Evolutionary conservation across 2,329 filamentous ascomycete species (phyloP), one percentile per base, ranked within the genome.

Genomic region (Colletotrichum destructivum): DNA sequence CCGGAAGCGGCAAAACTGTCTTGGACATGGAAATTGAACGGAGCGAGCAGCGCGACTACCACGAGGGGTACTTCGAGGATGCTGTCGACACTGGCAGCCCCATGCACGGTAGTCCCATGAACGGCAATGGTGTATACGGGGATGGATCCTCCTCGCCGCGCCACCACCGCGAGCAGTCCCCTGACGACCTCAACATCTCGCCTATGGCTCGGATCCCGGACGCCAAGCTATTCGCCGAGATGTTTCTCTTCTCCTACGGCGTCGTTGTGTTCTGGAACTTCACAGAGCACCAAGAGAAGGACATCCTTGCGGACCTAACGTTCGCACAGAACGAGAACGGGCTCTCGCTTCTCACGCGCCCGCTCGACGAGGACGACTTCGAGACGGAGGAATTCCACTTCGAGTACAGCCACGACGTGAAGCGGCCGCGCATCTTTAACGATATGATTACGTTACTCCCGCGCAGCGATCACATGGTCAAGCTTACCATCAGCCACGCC

Each of bases 181-280:
- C 80, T 62, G 79, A 79, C n/a, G 82, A 82, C 49, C 82, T 85
- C 74, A 84, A 84, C 54, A 76, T 85, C 69, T 86, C 87, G 78
- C 83, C 89, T 31, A 83, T 88, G 74, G 87, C 89, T 79, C 88
- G 89, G 38, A 87, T 94, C 0, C 89, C 93, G 7, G 90, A 94
- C 78, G 90, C 92, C 46, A 91, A 96, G 78, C 88, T 91, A 67
- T 94, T 97, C 79, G 96, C 94, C 52, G 96, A 99, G 83, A 94
- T 98, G 90, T 98, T 98, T 79, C 92, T 99, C 76, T 98, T 97
- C 81, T 96, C 94, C 18, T 99, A 99, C 79, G 96, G 96, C 23
- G 96, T 99, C 0, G 96, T 96, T 0, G 96, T 99, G 6, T 98
- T 99, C 80, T 99, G 96, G 96, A 99, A 99, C 81, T 98, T 99